These are phyloP conservation scores for Cryptococcus neoformans DNA, from an alignment of 1,284 basidiomycete species.

Conservation along the genomic window DNA sequence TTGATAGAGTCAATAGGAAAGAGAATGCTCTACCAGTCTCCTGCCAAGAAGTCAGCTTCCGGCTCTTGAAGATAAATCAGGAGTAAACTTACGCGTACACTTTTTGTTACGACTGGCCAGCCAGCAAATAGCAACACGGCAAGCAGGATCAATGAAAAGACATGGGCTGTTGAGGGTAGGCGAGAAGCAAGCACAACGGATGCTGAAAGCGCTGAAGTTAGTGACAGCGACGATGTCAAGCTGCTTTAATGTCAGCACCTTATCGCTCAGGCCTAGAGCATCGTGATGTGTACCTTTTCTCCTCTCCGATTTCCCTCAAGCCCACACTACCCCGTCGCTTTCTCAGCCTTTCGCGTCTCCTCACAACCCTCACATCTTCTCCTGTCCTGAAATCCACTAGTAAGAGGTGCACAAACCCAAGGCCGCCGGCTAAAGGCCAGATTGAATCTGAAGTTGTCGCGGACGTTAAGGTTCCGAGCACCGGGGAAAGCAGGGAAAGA, in stretches of 20 bases:
- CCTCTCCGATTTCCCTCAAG: conserved; percentile 5
- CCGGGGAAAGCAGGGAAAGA: conserved; percentile 84
- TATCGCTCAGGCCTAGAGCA: neutral
- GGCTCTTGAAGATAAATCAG: neutral
- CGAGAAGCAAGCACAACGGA: conserved; percentile 93
- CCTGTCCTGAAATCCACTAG: conserved; percentile 63
- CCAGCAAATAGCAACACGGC: conserved; percentile 81
- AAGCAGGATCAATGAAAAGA: conserved; percentile 86
- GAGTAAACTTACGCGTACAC: conserved; percentile 62
- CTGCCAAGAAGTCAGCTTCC: neutral
- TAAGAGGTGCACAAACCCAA: conserved; percentile 63
- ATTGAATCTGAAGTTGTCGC: conserved; percentile 96
- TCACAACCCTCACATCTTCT: conserved; percentile 28
- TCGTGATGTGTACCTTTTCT: conserved; percentile 10
- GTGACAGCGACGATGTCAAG: conserved; percentile 82
- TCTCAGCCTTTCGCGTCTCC: conserved; percentile 11
- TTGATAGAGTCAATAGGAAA: conserved; percentile 29
- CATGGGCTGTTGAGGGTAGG: conserved; percentile 73
- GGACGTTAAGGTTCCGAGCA: conserved; percentile 85
- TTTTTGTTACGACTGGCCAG: conserved; percentile 76
- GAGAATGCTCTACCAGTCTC: conserved; percentile 37
- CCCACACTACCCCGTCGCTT: conserved; percentile 6
- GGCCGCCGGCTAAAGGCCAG: conserved; percentile 77
- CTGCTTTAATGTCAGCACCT: conserved; percentile 49
- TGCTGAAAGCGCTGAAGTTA: conserved; percentile 92